These are phyloP conservation scores for Thelonectria blattea DNA, from an alignment of 2,329 filamentous ascomycete species.

Conservation along the genomic window DNA sequence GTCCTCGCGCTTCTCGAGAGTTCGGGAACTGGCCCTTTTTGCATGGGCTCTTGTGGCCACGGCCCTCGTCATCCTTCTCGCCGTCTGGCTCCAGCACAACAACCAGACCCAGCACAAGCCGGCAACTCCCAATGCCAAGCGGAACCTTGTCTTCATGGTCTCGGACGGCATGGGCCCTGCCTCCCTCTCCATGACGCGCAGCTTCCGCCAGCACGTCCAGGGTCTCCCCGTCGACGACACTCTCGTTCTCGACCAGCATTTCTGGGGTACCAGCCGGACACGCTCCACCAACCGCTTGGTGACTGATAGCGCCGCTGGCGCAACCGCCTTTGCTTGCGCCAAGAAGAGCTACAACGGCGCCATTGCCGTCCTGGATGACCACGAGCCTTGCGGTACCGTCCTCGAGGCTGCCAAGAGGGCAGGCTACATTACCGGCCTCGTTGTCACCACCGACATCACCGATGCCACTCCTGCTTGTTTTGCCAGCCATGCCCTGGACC, in stretches of 20 bases:
- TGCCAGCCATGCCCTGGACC: slow-evolving; percentile 81
- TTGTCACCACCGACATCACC: slow-evolving; percentile 93
- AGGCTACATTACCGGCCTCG: slow-evolving; percentile 90
- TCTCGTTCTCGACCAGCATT: slow-evolving; percentile 82
- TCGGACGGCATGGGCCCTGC: slow-evolving; percentile 98
- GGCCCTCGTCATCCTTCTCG: slow-evolving; percentile 76
- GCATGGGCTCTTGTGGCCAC: slow-evolving; percentile 85
- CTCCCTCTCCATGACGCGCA: slow-evolving; percentile 83
- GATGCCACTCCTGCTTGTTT: slow-evolving; percentile 98
- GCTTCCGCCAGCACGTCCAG: slow-evolving; percentile 80
- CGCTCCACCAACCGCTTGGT: slow-evolving; percentile 83
- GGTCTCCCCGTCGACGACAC: slow-evolving; percentile 76
- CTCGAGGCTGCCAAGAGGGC: slow-evolving; percentile 92
- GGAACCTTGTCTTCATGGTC: slow-evolving; percentile 98
- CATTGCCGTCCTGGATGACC: slow-evolving; percentile 86
- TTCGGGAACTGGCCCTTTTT: slow-evolving; percentile 77
- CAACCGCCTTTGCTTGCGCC: slow-evolving; percentile 93
- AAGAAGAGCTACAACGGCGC: slow-evolving; percentile 96
- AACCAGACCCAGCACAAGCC: slow-evolving; percentile 52
- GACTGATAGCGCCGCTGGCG: slow-evolving; percentile 95
- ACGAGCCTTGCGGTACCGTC: slow-evolving; percentile 86
- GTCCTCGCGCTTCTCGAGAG: slow-evolving; percentile 47
- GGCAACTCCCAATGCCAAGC: slow-evolving; percentile 65
- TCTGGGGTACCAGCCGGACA: slow-evolving; percentile 90
- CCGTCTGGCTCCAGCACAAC: slow-evolving; percentile 78